Conservation (phyloP, 2,329 filamentous ascomycete genomes). For the Blastomyces silverae region DNA sequence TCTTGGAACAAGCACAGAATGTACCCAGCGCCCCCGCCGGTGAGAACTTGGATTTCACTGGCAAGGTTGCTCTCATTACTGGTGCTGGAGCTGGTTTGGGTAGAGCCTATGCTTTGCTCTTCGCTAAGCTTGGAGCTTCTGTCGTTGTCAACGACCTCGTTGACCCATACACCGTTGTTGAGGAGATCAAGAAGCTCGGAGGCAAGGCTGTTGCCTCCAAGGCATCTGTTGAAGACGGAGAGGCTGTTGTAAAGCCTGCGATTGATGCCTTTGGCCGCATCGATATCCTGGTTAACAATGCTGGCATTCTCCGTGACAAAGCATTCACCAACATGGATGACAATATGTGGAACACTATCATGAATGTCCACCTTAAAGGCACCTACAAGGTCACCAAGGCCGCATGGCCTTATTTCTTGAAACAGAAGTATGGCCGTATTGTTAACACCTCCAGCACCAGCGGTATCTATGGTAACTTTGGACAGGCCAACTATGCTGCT, state of each 20-base stretch:
- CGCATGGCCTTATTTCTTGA: constrained; percentile 93
- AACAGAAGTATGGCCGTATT: constrained; percentile 97
- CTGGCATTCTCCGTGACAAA: constrained; percentile 95
- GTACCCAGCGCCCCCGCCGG: constrained; percentile 64
- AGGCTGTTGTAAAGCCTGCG: constrained; percentile 81
- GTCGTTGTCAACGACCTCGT: constrained; percentile 95
- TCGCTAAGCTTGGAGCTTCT: constrained; percentile 74
- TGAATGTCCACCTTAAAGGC: constrained; percentile 86
- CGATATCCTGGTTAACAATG: constrained; percentile 96
- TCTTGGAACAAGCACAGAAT: constrained; percentile 78
- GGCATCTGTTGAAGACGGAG: constrained; percentile 87
- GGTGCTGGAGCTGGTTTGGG: constrained; percentile 85
- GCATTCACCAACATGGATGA: constrained; percentile 98
- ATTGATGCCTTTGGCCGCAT: constrained; percentile 91
- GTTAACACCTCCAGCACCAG: constrained; percentile 96
- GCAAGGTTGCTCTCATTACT: constrained; percentile 78
- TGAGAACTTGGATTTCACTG: constrained; percentile 71
- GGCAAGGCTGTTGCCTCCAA: constrained; percentile 90
- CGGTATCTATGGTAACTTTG: constrained; percentile 98
- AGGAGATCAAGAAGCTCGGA: constrained; percentile 83
- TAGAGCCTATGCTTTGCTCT: constrained; percentile 80
- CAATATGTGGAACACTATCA: constrained; percentile 80
- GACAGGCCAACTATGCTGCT: constrained; percentile 94
- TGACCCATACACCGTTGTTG: constrained; percentile 82
- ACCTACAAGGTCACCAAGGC: constrained; percentile 98